Conservation (phyloP, 164 flowering plant species). For the Sedum album region DNA sequence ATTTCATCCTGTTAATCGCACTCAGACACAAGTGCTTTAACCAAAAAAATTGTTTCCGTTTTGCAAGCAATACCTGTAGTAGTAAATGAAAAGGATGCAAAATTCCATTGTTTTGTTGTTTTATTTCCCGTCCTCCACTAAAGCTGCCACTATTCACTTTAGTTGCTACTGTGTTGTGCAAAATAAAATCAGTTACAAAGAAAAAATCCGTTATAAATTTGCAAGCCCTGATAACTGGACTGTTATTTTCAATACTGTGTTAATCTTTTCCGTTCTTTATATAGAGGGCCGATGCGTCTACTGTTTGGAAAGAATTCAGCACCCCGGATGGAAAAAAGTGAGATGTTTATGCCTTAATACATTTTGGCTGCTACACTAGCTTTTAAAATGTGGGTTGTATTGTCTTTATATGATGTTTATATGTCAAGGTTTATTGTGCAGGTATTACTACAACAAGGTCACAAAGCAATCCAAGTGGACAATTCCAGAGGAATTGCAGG, state of each 20-base stretch:
- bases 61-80: too few relatives aligned
- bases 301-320: slow-evolving; percentile 93
- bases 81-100: not conserved
- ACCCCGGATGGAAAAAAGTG: slow-evolving; percentile 85
- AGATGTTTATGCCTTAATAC: slow-evolving; percentile 11
- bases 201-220: not conserved
- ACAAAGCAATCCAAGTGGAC: slow-evolving; percentile 88
- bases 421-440: slow-evolving; percentile 18
- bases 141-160: not conserved
- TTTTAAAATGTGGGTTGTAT: not conserved
- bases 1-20: too few relatives aligned
- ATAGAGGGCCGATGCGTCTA: slow-evolving; percentile 97
- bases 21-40: too few relatives aligned
- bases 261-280: slow-evolving; percentile 10
- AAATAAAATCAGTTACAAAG: not conserved
- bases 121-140: not conserved
- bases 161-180: not conserved
- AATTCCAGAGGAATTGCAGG: slow-evolving; percentile 92
- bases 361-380: not conserved
- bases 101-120: not conserved
- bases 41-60: too few relatives aligned
- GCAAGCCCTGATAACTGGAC: not conserved
- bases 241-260: not conserved
- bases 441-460: slow-evolving; percentile 85
- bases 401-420: not conserved